Conservation (phyloP, 345 rosid genomes). For the Melastoma malabathricum region DNA sequence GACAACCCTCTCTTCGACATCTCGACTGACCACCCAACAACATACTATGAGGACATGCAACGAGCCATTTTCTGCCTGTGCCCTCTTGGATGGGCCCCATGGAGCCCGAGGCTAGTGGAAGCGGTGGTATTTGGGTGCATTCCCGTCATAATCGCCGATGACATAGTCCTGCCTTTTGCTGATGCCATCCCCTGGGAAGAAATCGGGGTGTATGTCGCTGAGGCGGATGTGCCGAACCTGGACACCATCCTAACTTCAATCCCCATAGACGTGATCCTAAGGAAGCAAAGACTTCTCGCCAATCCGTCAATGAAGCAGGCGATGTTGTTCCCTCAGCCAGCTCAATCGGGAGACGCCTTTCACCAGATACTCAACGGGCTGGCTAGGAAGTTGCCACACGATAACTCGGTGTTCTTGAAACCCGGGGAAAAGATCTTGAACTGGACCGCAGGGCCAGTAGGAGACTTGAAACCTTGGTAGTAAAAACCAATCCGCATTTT, state of each 20-base stretch:
- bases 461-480: constrained; percentile 89
- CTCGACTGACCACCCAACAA: constrained; percentile 88
- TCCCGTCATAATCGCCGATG: constrained; percentile 92
- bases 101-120: constrained; percentile 97
- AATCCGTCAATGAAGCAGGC: constrained; percentile 92
- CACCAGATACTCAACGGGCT: constrained; percentile 88
- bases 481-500: neutral
- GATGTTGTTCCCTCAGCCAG: constrained; percentile 92
- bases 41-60: constrained; percentile 97
- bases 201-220: constrained; percentile 80
- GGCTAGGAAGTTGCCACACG: constrained; percentile 77
- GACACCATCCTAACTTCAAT: constrained; percentile 79
- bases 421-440: constrained; percentile 44
- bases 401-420: constrained; percentile 35
- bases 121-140: constrained; percentile 99
- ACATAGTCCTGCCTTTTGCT: constrained; percentile 82
- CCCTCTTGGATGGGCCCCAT: constrained; percentile 97
- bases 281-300: constrained; percentile 86
- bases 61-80: constrained; percentile 86
- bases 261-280: constrained; percentile 56
- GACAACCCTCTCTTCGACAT: constrained; percentile 88
- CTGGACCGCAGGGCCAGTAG: constrained; percentile 82
- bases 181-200: constrained; percentile 99
- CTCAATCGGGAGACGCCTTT: constrained; percentile 84
- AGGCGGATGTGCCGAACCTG: constrained; percentile 67